phyloP scores from a whole-genome alignment of 768 basidiomycete species.

The Lactarius deliciosus region DNA sequence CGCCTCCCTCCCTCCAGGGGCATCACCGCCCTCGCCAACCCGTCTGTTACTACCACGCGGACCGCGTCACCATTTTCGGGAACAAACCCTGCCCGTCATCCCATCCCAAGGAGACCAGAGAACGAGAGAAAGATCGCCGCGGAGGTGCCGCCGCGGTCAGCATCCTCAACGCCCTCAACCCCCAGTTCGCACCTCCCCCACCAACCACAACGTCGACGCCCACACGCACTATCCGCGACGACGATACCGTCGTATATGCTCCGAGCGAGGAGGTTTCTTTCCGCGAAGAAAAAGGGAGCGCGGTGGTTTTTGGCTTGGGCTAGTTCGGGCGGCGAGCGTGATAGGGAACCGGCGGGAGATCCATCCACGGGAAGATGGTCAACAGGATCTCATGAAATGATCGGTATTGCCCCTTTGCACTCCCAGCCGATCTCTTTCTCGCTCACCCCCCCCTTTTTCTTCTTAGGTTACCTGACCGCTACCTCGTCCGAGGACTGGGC shows the following conservation, averaged over 20 bases:
- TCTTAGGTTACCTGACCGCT: conserved; percentile 67
- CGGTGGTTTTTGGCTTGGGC: conserved; percentile 52
- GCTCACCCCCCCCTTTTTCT: conserved; percentile 8
- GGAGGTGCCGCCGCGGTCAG: conserved; percentile 43
- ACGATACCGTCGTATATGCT: conserved; percentile 32
- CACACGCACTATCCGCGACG: conserved; percentile 36
- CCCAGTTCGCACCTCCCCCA: conserved; percentile 38
- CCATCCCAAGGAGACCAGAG: conserved; percentile 31
- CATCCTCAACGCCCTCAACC: conserved; percentile 64
- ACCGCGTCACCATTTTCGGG: conserved; percentile 19
- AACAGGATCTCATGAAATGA: conserved; percentile 62
- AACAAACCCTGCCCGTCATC: conserved; percentile 13
- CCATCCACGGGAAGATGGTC: conserved; percentile 42
- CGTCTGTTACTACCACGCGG: conserved; percentile 22
- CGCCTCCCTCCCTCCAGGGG: conserved; percentile 46
- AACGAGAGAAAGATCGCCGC: conserved; percentile 35
- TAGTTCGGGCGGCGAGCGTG: conserved; percentile 35
- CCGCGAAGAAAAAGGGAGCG: conserved; percentile 45
- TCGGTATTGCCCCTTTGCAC: conserved; percentile 45
- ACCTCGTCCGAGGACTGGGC: conserved; percentile 81
- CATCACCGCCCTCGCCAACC: conserved; percentile 41
- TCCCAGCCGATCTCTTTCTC: not conserved
- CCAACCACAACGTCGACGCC: conserved; percentile 19
- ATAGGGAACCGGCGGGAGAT: conserved; percentile 44
- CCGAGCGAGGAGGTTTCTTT: conserved; percentile 31